Evolutionary conservation across 116 monocot genomes (phyloP).

Genomic region (Trichopus zeylanicus): DNA sequence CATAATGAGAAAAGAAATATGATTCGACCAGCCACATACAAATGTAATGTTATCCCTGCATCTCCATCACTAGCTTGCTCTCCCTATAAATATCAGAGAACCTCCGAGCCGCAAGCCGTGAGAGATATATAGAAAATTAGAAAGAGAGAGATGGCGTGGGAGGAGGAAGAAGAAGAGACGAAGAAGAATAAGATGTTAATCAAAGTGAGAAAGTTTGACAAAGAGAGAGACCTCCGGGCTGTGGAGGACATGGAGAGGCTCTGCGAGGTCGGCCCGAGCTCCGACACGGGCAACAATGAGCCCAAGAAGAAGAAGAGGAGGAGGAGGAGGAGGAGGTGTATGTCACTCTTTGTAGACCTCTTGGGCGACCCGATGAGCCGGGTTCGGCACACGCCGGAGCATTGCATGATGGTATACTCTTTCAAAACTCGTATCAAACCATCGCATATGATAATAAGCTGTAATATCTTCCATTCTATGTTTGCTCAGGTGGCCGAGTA

Average conservation of each 20-base stretch:
- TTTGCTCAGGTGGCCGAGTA: constrained; percentile 48
- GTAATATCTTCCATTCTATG: neutral
- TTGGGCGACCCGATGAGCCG: constrained; percentile 57
- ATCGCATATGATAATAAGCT: no score
- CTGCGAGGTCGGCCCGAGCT: neutral
- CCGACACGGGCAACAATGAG: neutral
- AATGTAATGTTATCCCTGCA: neutral
- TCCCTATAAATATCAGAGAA: neutral
- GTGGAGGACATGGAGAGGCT: constrained; percentile 9
- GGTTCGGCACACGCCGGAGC: constrained; percentile 38
- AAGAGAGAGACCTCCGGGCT: neutral
- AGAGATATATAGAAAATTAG: neutral
- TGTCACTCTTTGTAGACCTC: constrained; percentile 34
- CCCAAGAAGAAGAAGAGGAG: constrained; percentile 9
- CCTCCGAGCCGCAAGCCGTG: neutral
- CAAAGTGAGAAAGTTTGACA: constrained; percentile 7
- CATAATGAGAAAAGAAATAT: neutral
- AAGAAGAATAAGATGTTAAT: no score
- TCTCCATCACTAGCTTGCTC: neutral
- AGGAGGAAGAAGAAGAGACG: neutral
- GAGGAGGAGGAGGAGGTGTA: constrained; percentile 19
- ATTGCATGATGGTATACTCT: constrained; percentile 52
- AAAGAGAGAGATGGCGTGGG: neutral
- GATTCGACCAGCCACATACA: neutral
- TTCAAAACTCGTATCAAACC: neutral